Conservation (phyloP, 495 filamentous ascomycete genomes). For the Podospora pseudopauciseta region DNA sequence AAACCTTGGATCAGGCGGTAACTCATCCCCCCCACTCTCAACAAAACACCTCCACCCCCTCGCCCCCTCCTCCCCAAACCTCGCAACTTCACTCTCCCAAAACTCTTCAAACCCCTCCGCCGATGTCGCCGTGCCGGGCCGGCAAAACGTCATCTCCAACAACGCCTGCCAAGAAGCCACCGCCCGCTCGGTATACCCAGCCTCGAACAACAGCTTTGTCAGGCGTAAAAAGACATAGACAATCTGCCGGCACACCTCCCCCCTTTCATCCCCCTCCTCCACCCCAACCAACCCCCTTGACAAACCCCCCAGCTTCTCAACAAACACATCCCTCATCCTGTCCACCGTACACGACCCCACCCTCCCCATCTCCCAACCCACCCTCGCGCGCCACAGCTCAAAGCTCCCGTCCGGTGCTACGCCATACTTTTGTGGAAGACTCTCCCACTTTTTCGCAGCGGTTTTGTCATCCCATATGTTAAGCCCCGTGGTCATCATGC, state of each 20-base stretch:
- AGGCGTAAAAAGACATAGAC: conserved; percentile 71
- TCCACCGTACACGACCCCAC: conserved; percentile 68
- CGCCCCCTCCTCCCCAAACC: conserved; percentile 71
- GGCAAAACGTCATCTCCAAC: conserved; percentile 69
- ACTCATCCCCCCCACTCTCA: conserved; percentile 32
- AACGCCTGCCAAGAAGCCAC: conserved; percentile 79
- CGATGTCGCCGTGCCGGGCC: conserved; percentile 35
- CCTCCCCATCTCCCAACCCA: conserved; percentile 71
- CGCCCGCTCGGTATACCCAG: conserved; percentile 76
- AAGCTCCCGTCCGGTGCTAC: conserved; percentile 39
- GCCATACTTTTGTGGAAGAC: conserved; percentile 18
- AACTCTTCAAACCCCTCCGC: conserved; percentile 50
- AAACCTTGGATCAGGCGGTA: conserved; percentile 35
- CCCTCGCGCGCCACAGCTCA: conserved; percentile 66
- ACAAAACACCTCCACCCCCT: conserved; percentile 64
- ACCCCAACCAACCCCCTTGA: conserved; percentile 31
- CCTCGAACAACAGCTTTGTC: conserved; percentile 69
- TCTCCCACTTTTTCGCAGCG: conserved; percentile 61
- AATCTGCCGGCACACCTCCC: conserved; percentile 47
- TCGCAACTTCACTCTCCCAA: conserved; percentile 82
- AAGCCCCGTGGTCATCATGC: conserved; percentile 66
- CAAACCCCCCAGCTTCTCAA: conserved; percentile 53
- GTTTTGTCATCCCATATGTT: conserved; percentile 67
- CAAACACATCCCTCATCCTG: conserved; percentile 53
- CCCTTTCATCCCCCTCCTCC: conserved; percentile 19